Conservation (phyloP, 2,329 filamentous ascomycete species). For the Decorospora gaudefroyi region DNA sequence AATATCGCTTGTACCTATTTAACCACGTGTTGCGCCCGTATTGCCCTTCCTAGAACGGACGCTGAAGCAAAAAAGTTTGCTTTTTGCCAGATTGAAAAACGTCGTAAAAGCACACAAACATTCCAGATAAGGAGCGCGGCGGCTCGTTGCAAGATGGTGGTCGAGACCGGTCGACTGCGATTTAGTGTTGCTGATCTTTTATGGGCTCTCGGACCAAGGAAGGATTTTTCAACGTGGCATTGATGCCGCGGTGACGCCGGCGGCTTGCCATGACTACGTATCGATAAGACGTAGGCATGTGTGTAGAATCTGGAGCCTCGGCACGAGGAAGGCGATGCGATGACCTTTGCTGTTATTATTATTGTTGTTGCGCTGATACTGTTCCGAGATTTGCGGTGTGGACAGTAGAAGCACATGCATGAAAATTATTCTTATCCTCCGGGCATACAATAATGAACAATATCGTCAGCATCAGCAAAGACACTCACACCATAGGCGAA, state of each 20-base stretch:
- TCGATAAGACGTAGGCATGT: no score
- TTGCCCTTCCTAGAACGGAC: constrained; percentile 1
- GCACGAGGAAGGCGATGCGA: no score
- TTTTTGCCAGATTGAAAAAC: constrained; percentile 13
- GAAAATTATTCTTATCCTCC: no score
- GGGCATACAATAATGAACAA: no score
- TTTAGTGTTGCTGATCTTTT: constrained; percentile 13
- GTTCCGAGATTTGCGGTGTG: no score
- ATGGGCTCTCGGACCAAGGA: constrained; percentile 11
- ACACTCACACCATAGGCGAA: not conserved
- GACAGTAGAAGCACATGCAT: no score
- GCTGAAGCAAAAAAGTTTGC: constrained; percentile 4
- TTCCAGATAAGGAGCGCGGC: no score
- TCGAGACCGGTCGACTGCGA: constrained; percentile 7
- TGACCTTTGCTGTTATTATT: no score
- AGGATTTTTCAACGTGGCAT: constrained; percentile 5
- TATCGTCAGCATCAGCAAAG: no score
- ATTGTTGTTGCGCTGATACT: no score
- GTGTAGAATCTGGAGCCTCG: no score
- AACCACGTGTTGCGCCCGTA: constrained; percentile 9
- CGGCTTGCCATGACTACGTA: no score
- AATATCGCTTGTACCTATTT: not conserved
- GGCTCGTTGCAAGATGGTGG: constrained; percentile 1
- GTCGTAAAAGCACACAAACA: constrained; percentile 8
- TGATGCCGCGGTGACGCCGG: constrained; percentile 9